Evolutionary conservation across 306 rosid genomes (phyloP).

Genomic region (Vicia sativa): DNA sequence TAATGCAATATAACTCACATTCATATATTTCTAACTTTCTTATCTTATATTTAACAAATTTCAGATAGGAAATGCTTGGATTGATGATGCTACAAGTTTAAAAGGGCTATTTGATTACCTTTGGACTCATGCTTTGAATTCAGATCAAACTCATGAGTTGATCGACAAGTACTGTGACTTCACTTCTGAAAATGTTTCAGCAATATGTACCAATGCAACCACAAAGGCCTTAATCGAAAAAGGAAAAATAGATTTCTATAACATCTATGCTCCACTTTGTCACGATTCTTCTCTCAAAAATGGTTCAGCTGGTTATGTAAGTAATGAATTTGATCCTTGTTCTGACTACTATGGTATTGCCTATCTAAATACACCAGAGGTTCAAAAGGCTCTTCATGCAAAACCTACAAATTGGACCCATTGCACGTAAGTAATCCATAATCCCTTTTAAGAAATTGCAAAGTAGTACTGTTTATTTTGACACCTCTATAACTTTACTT

Average conservation of each 20-base stretch:
- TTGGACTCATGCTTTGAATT: slow-evolving; percentile 60
- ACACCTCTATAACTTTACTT: not conserved
- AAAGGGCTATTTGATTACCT: slow-evolving; percentile 45
- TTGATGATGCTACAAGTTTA: slow-evolving; percentile 38
- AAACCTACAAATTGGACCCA: slow-evolving; percentile 49
- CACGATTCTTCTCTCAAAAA: slow-evolving; percentile 33
- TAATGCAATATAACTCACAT: not conserved
- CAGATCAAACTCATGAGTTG: slow-evolving; percentile 56
- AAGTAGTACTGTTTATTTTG: not conserved
- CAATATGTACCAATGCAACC: slow-evolving; percentile 28
- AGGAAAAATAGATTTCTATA: slow-evolving; percentile 42
- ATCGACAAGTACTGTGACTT: slow-evolving; percentile 52
- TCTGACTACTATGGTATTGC: slow-evolving; percentile 38
- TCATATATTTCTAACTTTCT: not conserved
- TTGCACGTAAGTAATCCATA: slow-evolving; percentile 47
- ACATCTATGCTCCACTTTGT: slow-evolving; percentile 61
- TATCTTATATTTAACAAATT: not conserved
- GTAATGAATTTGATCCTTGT: slow-evolving; percentile 55
- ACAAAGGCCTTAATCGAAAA: slow-evolving; percentile 6
- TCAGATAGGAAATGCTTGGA: slow-evolving; percentile 67
- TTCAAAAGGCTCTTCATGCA: slow-evolving; percentile 57
- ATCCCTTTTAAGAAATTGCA: not conserved
- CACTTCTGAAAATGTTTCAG: slow-evolving; percentile 1
- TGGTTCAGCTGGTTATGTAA: slow-evolving; percentile 44
- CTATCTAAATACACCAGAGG: slow-evolving; percentile 58